Percentiles rank a stretch among this genome's conserved stretches.
phyloP scores from a whole-genome alignment of 768 basidiomycete genomes.

The Amanita exitialis region DNA sequence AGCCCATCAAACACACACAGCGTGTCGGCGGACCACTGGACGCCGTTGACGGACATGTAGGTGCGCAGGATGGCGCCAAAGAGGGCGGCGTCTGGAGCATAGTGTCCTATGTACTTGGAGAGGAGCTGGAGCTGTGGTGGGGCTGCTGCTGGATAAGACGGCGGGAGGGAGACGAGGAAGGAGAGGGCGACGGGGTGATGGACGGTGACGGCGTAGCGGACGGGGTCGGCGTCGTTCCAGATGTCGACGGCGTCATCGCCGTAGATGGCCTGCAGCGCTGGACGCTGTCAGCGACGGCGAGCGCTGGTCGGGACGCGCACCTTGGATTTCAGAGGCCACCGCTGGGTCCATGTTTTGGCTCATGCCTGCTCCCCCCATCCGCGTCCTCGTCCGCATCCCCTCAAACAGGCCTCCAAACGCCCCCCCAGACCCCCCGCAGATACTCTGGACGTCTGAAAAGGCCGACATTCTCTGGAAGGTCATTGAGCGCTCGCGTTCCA shows the following conservation, averaged over 20 bases:
- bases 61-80: slow-evolving; percentile 75
- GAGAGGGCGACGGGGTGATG: slow-evolving; percentile 21
- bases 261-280: slow-evolving; percentile 79
- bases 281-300: neutral
- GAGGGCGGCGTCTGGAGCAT: slow-evolving; percentile 59
- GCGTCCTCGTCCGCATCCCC: slow-evolving; percentile 74
- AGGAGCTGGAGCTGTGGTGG: slow-evolving; percentile 81
- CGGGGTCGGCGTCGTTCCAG: slow-evolving; percentile 36
- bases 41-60: slow-evolving; percentile 66
- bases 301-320: slow-evolving; percentile 12
- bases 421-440: slow-evolving; percentile 62
- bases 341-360: neutral
- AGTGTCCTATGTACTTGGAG: slow-evolving; percentile 76
- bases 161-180: slow-evolving; percentile 48
- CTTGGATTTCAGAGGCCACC: slow-evolving; percentile 38
- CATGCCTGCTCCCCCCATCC: slow-evolving; percentile 29
- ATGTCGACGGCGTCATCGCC: slow-evolving; percentile 56
- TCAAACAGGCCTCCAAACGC: slow-evolving; percentile 69
- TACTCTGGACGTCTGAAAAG: slow-evolving; percentile 80
- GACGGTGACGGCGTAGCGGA: slow-evolving; percentile 53
- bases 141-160: slow-evolving; percentile 51
- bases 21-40: slow-evolving; percentile 65
- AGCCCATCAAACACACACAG: slow-evolving; percentile 87
- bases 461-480: slow-evolving; percentile 84
- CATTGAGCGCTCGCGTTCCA: slow-evolving; percentile 66